Conservation (phyloP, 1,284 basidiomycete genomes). For the Fomitopsis pinicola region DNA sequence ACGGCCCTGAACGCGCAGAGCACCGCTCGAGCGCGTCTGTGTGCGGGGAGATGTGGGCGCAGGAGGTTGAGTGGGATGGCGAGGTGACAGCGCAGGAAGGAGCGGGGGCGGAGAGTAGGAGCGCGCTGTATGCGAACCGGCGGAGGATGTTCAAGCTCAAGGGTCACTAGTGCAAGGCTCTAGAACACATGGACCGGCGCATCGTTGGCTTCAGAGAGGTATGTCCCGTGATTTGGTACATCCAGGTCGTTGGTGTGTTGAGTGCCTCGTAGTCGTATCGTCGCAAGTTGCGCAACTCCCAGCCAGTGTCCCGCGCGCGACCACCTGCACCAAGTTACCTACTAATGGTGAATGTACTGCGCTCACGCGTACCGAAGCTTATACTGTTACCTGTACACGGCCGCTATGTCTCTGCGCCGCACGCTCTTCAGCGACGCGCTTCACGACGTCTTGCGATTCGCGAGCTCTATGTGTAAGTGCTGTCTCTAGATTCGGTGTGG, state of each 20-base stretch:
- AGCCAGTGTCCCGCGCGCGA: constrained; percentile 14
- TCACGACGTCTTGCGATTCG: too few species aligned
- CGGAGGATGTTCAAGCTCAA: constrained; percentile 90
- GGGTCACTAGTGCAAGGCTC: constrained; percentile 68
- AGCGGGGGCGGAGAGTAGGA: constrained; percentile 29
- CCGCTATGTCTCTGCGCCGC: neutral
- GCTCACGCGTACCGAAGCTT: too few species aligned
- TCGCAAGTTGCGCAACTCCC: constrained; percentile 21
- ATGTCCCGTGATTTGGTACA: constrained; percentile 24
- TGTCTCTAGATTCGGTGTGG: neutral
- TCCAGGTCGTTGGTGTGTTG: neutral
- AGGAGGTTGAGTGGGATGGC: constrained; percentile 54
- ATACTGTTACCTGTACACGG: neutral
- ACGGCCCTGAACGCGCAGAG: constrained; percentile 3
- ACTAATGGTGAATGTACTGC: neutral
- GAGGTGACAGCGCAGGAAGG: constrained; percentile 43
- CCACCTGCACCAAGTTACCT: constrained; percentile 12
- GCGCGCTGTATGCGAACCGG: constrained; percentile 65
- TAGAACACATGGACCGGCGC: constrained; percentile 65
- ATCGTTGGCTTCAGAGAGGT: constrained; percentile 62
- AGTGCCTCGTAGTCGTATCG: constrained; percentile 16
- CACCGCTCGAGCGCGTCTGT: neutral
- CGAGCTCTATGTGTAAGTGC: too few species aligned
- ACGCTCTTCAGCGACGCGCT: too few species aligned
- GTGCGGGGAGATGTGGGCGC: constrained; percentile 27